Base-by-base conservation (phyloP, 1,284 basidiomycete genomes). In the Spongispora temasekensis region DNA sequence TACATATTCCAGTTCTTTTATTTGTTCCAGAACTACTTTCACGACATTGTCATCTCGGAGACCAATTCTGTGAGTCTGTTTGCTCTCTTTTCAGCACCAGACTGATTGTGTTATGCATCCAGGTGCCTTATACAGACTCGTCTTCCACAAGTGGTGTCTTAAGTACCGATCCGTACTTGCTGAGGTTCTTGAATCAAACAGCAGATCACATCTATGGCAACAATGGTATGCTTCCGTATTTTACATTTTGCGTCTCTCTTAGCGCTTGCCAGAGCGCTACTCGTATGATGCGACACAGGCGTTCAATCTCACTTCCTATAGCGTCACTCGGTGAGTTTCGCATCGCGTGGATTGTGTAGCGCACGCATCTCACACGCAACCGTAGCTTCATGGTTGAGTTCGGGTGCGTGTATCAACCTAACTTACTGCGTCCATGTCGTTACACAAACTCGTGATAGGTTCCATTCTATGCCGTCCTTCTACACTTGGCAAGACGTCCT, bases 51-150 rank as follows among this genome's bases (percentile, higher is more conserved):
- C 51, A 12, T 25, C 31, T 32, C 51, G 13, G 51, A 53, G 10
- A 82, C 83, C 9, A 76, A 76, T 27, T 85, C 84, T n/a, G 80
- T 84, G 57, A 59, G 75, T 60, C 23, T 8, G 2, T 53, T 42
- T 31, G 7, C 10, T 25, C 17, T 48, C 27, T 40, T 31, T 31
- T 37, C 52, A 25, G 27, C 3, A 19, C 21, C 6, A 10, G 7
- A 9, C 34, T 60, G 10, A 61, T 5, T 21, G n/a, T 21, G 27
- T 50, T 19, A 5, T 7, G 31, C n/a, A 61, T 40, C 19, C 46
- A 84, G 83, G 78, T 87, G 5, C 77, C 84, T 13, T 88, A 88
- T 64, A 85, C 85, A 0, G 85, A 86, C 60, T 87, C 83, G 60
- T 88, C 85, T 0, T 87, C 84, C 0, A 87, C 84, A 1, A 77